Conservation (phyloP, 106 monocot genomes). For the Allium sativum region DNA sequence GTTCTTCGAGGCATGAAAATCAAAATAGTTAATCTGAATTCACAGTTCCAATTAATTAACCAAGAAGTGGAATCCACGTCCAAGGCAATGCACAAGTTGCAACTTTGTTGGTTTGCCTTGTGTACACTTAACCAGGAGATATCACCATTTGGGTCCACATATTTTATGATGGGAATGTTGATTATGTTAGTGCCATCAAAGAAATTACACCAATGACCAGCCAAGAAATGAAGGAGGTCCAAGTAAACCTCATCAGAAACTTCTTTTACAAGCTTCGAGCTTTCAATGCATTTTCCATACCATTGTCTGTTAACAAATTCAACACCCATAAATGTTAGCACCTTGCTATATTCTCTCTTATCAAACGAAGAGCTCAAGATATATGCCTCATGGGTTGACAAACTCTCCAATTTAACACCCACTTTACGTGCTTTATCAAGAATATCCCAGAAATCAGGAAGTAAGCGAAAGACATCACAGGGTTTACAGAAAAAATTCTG, state of each 20-base stretch:
- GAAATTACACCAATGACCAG: slow-evolving; percentile 10
- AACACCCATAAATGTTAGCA: slow-evolving; percentile 23
- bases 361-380: slow-evolving; percentile 28
- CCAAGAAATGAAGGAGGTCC: slow-evolving; percentile 24
- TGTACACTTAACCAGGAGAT: slow-evolving; percentile 14
- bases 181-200: slow-evolving; percentile 8
- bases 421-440: slow-evolving; percentile 10
- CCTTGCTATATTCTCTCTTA: slow-evolving; percentile 9
- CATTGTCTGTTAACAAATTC: slow-evolving; percentile 15
- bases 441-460: slow-evolving; percentile 25
- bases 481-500: slow-evolving; percentile 33
- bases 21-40: slow-evolving; percentile 9
- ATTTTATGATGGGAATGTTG: slow-evolving; percentile 21
- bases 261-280: slow-evolving; percentile 21
- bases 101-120: neutral
- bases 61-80: slow-evolving; percentile 9
- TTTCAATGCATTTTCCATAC: slow-evolving; percentile 36
- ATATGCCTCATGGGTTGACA: slow-evolving; percentile 24
- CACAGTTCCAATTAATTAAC: slow-evolving; percentile 30
- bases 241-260: slow-evolving; percentile 22
- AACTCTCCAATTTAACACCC: slow-evolving; percentile 13
- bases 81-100: slow-evolving; percentile 17
- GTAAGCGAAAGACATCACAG: slow-evolving; percentile 13
- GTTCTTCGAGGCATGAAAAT: slow-evolving; percentile 21
- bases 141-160: slow-evolving; percentile 7